These are phyloP conservation scores for Coemansia biformis DNA, from an alignment of 192 early-diverging fungal genomes.

Conservation along the genomic window DNA sequence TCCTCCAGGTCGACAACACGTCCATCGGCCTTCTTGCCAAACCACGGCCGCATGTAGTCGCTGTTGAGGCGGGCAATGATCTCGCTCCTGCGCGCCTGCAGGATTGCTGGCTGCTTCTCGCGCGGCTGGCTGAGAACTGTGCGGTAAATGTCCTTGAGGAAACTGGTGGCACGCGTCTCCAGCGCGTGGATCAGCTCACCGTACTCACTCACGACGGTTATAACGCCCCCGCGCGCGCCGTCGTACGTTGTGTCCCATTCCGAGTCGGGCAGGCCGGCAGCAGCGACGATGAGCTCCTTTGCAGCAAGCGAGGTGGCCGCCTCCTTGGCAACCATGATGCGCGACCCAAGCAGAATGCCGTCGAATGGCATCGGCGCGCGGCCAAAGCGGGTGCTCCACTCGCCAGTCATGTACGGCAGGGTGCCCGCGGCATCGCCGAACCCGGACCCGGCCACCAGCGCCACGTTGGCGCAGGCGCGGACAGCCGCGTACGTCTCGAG, in stretches of 20 bases:
- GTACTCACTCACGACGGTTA: slow-evolving; percentile 81
- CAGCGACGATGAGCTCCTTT: slow-evolving; percentile 82
- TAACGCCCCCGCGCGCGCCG: slow-evolving; percentile 69
- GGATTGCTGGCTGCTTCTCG: slow-evolving; percentile 66
- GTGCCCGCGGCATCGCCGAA: slow-evolving; percentile 85
- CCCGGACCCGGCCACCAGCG: slow-evolving; percentile 84
- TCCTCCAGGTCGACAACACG: slow-evolving; percentile 73
- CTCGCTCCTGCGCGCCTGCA: slow-evolving; percentile 70
- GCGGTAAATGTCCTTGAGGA: slow-evolving; percentile 77
- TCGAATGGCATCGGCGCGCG: slow-evolving; percentile 93
- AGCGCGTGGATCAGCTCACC: slow-evolving; percentile 93
- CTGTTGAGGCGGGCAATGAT: slow-evolving; percentile 73
- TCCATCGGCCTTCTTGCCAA: slow-evolving; percentile 77
- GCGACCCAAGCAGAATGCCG: slow-evolving; percentile 92
- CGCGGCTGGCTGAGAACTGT: slow-evolving; percentile 77
- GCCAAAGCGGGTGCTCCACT: slow-evolving; percentile 77
- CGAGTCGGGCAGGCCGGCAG: slow-evolving; percentile 72
- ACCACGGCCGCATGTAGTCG: slow-evolving; percentile 79
- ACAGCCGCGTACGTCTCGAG: slow-evolving; percentile 62
- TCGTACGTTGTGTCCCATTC: slow-evolving; percentile 84
- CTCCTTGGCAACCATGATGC: slow-evolving; percentile 92
- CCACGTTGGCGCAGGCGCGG: slow-evolving; percentile 71
- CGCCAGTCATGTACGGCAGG: slow-evolving; percentile 86
- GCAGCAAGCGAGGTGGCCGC: slow-evolving; percentile 66
- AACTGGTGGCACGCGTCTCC: slow-evolving; percentile 71